Base-by-base conservation (phyloP, 371 early-diverging fungal genomes). In the Choanephora cucurbitarum region DNA sequence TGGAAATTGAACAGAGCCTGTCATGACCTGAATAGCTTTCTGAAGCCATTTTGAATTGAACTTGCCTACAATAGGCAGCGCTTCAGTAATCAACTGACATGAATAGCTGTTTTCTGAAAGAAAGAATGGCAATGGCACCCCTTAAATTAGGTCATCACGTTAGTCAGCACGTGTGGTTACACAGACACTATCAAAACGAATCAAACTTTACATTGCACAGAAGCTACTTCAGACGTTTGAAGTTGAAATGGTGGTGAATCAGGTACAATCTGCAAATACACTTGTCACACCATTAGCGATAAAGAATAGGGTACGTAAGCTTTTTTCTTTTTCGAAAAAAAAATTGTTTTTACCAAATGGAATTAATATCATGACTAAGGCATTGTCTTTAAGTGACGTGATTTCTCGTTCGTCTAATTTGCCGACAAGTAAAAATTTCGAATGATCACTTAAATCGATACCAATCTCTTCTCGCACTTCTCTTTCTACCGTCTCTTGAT, bases 381-480 rank as follows among this genome's bases (percentile, higher is more conserved):
- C 72, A 28, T 78, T 64, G 19, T 79, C 79, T 45, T 67, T 71
- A 1, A 82, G 66, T 0, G 82, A 75, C 17, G 70, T 71, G 10
- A 90, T 75, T 53, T 86, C 82, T 28, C 87, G 69, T 57, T 85
- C 86, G 58, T 87, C 85, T 46, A 90, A 54, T n/a, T 77, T 74
- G 0, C 91, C 91, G 21, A 87, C 53, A 41, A 52, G 73, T 4
- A 79, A 49, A 62, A 82, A 90, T 1, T 23, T 8, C 34, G 67
- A 67, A 5, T 62, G 53, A 34, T 67, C 58, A 45, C 68, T 67
- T n/a, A 86, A 63, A 72, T 86, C 80, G 1, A 86, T 56, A 7
- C 84, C 86, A 51, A 84, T 63, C 53, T 90, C 91, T 64, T 90
- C 91, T 32, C 73, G 24, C 0, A 83, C 84, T 62, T 90, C 91